These are phyloP conservation scores for Arthrobotrys sinensis DNA, from an alignment of 2,329 filamentous ascomycete species.

Conservation along the genomic window DNA sequence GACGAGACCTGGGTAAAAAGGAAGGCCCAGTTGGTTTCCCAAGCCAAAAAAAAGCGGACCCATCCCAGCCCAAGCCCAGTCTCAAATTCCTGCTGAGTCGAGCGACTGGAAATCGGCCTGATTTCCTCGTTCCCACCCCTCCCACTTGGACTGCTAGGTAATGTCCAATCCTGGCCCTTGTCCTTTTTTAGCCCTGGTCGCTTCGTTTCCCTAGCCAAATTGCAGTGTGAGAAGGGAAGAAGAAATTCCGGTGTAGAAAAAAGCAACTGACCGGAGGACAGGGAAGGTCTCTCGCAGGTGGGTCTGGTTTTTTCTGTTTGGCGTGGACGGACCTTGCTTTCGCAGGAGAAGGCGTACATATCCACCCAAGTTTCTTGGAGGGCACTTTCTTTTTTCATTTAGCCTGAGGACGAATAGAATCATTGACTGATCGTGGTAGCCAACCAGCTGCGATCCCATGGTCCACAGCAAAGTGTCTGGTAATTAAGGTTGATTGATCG, in stretches of 20 bases:
- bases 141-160: conserved; percentile 29
- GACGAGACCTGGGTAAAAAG: conserved; percentile 48
- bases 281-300: conserved; percentile 14
- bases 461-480: conserved; percentile 9
- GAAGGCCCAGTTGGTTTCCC: conserved; percentile 47
- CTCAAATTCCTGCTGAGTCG: conserved; percentile 41
- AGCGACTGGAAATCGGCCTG: conserved; percentile 43
- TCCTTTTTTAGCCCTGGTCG: conserved; percentile 34
- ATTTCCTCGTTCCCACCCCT: conserved; percentile 41
- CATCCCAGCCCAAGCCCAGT: conserved; percentile 47
- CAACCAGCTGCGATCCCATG: conserved; percentile 45
- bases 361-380: conserved; percentile 16
- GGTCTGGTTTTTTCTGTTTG: conserved; percentile 6
- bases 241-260: conserved; percentile 26
- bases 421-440: conserved; percentile 11
- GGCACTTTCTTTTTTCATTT: conserved; percentile 36
- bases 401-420: conserved; percentile 13
- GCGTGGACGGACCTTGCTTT: conserved; percentile 12
- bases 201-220: conserved; percentile 33
- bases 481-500: conserved; percentile 9
- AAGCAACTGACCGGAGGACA: conserved; percentile 6
- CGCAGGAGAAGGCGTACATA: conserved; percentile 5
- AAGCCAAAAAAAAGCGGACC: conserved; percentile 55
- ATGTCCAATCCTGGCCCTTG: conserved; percentile 48
- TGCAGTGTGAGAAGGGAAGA: conserved; percentile 21